phyloP scores from a whole-genome alignment of 2,329 filamentous ascomycete species.

The Penicillium paneum region DNA sequence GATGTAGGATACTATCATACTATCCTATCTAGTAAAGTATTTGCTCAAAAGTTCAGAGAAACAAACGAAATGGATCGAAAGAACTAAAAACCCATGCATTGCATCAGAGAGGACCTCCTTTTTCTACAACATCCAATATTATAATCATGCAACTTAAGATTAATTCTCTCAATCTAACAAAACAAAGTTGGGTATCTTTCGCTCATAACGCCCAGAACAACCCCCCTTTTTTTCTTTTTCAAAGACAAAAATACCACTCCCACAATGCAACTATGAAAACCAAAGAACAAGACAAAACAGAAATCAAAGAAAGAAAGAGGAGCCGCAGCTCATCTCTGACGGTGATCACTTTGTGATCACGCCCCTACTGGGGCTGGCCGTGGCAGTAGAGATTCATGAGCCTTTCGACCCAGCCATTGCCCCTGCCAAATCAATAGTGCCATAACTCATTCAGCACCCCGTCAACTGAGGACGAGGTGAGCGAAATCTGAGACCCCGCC shows the following conservation, averaged over 20 bases:
- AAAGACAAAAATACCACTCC: not conserved
- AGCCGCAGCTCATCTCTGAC: not conserved
- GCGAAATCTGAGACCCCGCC: not conserved
- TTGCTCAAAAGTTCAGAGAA: not conserved
- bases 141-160: not conserved
- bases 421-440: not conserved
- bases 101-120: not conserved
- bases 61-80: not conserved
- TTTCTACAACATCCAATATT: not conserved
- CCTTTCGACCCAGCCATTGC: not conserved
- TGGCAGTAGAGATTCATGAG: not conserved
- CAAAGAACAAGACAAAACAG: not conserved
- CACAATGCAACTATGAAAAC: not conserved
- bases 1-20: too few species aligned
- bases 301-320: not conserved
- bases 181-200: conserved; percentile 7
- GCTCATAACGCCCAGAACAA: conserved; percentile 1
- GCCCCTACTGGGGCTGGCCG: not conserved
- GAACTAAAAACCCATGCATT: not conserved
- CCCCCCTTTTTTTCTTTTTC: not conserved
- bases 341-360: not conserved
- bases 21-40: not conserved
- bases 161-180: not conserved
- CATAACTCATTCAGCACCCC: not conserved
- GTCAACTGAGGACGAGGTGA: not conserved